Base-by-base conservation (phyloP, 1,139 yeast species). In the Kodamaea ohmeri region DNA sequence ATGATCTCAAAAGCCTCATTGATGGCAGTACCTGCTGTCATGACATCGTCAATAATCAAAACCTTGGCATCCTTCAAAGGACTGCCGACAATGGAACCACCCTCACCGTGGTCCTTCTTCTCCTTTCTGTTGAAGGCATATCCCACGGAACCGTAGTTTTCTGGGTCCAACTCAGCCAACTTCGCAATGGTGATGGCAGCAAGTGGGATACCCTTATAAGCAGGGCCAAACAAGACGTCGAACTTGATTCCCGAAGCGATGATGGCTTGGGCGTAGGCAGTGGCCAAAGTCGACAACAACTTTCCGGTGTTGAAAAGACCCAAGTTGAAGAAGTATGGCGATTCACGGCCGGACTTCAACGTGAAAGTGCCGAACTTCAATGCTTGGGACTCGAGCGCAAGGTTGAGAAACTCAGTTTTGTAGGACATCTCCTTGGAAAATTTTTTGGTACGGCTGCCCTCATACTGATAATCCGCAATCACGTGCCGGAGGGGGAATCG, bases 1-100 rank as follows among this genome's bases (percentile, higher is more conserved):
- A 92, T 88, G 52, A 92, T 85, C 38, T 75, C 80, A 51, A 88
- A 85, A 1, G 97, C 97, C 64, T 92, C 97, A 53, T 84, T 85
- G 58, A 90, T 89, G 38, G 98, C 98, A 42, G 97, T 92, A 28
- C 98, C 98, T 2, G 98, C 97, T 43, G 97, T 92, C 80, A 92
- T 90, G 36, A 92, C 97, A 55, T 92, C 98, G 62, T 92, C 98
- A 48, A 92, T 88, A 53, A 92, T 84, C 54, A 92, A 70, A 24
- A 89, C 78, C 45, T 73, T 74, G 61, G 89, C 84, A 40, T 77
- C 85, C 44, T 74, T 73, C 52, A 92, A 73, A 3, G 78, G 63
- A 32, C 87, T 79, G 24, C 98, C 98, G 28, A 92, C 98, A 54
- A 92, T 86, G 43, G 78, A 77, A 13, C 98, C 98, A 46, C 98